Base-by-base conservation (phyloP, 1,284 basidiomycete species). In the Microbotryomycetes sp. region DNA sequence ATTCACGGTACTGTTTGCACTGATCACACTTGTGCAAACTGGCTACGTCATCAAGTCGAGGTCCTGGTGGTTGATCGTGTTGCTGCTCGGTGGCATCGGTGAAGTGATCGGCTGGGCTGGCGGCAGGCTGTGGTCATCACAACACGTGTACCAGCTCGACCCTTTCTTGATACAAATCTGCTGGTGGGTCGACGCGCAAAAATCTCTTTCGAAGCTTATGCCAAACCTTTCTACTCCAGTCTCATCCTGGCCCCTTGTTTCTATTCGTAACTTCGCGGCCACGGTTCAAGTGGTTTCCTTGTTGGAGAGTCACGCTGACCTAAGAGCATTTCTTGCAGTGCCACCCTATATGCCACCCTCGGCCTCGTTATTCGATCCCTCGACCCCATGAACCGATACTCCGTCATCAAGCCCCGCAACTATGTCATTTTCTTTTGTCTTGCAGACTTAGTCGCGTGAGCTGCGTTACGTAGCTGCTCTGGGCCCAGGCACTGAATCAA, bases 191-290 rank as follows among this genome's bases (percentile, higher is more conserved):
- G 49, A 21, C 7, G 3, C 30, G 24, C 21, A n/a, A 3, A 5
- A 11, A 30, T 30, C 13, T 31, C 29, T n/a, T 24, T 26, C 26
- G 18, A n/a, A 21, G 46, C 46, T 18, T 26, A 48, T 4, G 21
- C 4, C 13, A 18, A 3, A 27, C 6, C 21, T 46, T 11, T n/a
- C 21, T 6, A 6, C 6, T 13, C 6, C 47, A 59, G 60, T 41
- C 57, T 65, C 15, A 54, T 62, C 18, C 46, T 68, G 4, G 58
- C 66, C 1, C 66, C 66, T 2, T 66, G 64, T 54, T 68, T 66
- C 54, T 68, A 56, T 58, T 61, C 59, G n/a, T n/a, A n/a, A n/a
- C n/a, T n/a, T n/a, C n/a, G n/a, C n/a, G n/a, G n/a, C n/a, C n/a
- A n/a, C n/a, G n/a, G n/a, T n/a, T n/a, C n/a, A n/a, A n/a, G n/a